Evolutionary conservation across 305 asterid species (phyloP), one percentile per base, ranked within the genome.

Genomic region (Fraxinus paxiana): DNA sequence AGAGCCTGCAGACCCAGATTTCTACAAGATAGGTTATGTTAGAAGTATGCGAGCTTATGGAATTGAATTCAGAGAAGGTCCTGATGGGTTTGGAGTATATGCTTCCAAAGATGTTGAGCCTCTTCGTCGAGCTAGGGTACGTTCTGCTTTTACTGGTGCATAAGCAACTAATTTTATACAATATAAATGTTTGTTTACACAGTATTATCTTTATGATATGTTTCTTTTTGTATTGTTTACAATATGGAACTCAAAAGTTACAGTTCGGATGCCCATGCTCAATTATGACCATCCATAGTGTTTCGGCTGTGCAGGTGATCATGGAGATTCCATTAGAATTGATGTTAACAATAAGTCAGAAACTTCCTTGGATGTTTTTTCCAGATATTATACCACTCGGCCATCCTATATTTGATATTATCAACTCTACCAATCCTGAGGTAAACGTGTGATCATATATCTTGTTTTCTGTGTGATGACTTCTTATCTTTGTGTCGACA

Each of bases 251-350:
- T 46, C 31, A 48, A 56, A 61, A 61, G 43, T 81, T 77, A 51
- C 48, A 13, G 79, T 69, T 28, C 67, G 56, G 33, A 61, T 76
- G 37, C 54, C 43, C 38, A 22, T 37, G 38, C 13, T 56, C 35
- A 70, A 46, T 63, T 59, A 37, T 78, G 51, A 33, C 73, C 43
- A 37, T 77, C 76, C 61, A 43, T 76, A 75, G 56, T 35, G 26
- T 22, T 69, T 83, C 83, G 85, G 67, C 12, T 84, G 80, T 85
- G 81, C 90, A 95, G 99, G 89, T 95, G 82, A 92, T 95, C 82
- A 95, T 95, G 99, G 99, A 93, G 88, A 91, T 95, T 82, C 99
- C 99, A n/a, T 79, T 95, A 81, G 99, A 95, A 87, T 85, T 95
- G 89, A 95, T 95, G 99, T 87, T 95, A 86, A 92, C 99, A 26